These are phyloP conservation scores for Pelargonium exstipulatum DNA, from an alignment of 441 rosid species.

Conservation along the genomic window DNA sequence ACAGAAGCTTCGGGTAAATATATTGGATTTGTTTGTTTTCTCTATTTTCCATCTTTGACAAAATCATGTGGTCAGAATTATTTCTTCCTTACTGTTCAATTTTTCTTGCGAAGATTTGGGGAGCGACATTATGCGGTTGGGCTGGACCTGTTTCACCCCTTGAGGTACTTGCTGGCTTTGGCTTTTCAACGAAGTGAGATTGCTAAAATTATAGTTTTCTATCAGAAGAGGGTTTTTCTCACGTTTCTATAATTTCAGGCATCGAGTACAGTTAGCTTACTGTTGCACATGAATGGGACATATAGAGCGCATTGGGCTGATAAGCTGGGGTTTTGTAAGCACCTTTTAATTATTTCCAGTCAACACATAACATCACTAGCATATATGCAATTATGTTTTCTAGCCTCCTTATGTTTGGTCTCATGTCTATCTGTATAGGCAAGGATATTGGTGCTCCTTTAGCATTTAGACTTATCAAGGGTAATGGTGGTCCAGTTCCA, in stretches of 20 bases:
- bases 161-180: constrained; percentile 50
- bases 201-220: constrained; percentile 21
- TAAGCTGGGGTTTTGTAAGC: constrained; percentile 85
- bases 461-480: constrained; percentile 86
- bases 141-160: constrained; percentile 78
- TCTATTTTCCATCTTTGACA: constrained; percentile 18
- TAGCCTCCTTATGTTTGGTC: constrained; percentile 23
- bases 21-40: constrained; percentile 16
- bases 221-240: constrained; percentile 17
- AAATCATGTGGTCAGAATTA: constrained; percentile 18
- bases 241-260: constrained; percentile 50
- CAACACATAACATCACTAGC: constrained; percentile 8
- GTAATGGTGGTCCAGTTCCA: constrained; percentile 82
- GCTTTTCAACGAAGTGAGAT: constrained; percentile 24
- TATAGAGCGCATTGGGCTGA: constrained; percentile 96
- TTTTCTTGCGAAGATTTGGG: constrained; percentile 59
- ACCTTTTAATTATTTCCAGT: constrained; percentile 17
- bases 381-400: constrained; percentile 20
- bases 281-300: constrained; percentile 84
- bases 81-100: constrained; percentile 26
- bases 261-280: constrained; percentile 48
- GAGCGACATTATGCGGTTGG: constrained; percentile 84
- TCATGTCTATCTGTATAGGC: constrained; percentile 43
- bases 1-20: constrained; percentile 82
- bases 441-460: constrained; percentile 60